Conservation (phyloP, 2,329 filamentous ascomycete species). For the Ophidiomyces ophidiicola region DNA sequence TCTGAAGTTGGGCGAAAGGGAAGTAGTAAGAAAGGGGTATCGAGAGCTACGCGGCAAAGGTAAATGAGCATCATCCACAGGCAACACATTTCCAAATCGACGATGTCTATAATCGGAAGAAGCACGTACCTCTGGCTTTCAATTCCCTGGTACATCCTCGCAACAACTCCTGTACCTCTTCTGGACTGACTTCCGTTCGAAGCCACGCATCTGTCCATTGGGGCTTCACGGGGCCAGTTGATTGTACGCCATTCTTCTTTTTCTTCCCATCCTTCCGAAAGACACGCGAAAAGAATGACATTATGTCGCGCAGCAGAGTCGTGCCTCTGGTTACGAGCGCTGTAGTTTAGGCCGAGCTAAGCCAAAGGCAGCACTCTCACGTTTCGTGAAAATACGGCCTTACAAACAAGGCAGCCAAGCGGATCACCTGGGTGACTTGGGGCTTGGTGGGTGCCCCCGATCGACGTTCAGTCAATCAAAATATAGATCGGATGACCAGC, state of each 20-base stretch:
- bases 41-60: constrained; percentile 50
- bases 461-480: too few relatives aligned
- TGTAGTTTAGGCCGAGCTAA: neutral
- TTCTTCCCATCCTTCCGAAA: constrained; percentile 62
- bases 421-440: too few relatives aligned
- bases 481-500: too few relatives aligned
- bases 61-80: constrained; percentile 17
- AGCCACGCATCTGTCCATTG: constrained; percentile 82
- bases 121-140: constrained; percentile 69
- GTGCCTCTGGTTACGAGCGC: too few relatives aligned
- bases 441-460: too few relatives aligned
- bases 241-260: constrained; percentile 39
- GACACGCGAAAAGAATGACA: constrained; percentile 49
- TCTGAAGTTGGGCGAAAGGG: constrained; percentile 91
- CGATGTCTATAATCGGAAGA: constrained; percentile 17
- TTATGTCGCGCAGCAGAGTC: constrained; percentile 20
- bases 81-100: neutral
- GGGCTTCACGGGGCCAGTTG: constrained; percentile 53
- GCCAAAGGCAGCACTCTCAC: too few relatives aligned
- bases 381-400: too few relatives aligned
- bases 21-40: constrained; percentile 82
- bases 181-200: constrained; percentile 67
- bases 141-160: constrained; percentile 78
- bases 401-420: too few relatives aligned
- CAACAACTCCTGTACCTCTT: constrained; percentile 82